A percentile compares a stretch with the other conserved stretches of the same genome.
These are phyloP conservation scores for Excoecaria agallocha DNA, from an alignment of 345 rosid genomes.

Conservation along the genomic window DNA sequence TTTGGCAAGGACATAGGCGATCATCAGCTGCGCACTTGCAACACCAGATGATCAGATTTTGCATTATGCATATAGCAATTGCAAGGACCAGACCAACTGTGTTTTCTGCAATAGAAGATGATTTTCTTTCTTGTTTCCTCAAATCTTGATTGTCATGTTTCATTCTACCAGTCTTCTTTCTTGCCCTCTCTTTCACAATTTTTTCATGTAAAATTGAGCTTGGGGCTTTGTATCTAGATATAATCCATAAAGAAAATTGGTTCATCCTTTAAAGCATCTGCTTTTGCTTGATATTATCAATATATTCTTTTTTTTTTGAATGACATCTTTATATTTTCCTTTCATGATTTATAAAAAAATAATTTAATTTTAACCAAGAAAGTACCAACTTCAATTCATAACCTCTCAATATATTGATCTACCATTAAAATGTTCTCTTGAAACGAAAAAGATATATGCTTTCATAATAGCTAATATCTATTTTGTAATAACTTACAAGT, in stretches of 20 bases:
- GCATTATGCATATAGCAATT: slow-evolving; percentile 21
- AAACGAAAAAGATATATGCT: too few relatives aligned
- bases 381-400: too few relatives aligned
- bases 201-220: slow-evolving; percentile 32
- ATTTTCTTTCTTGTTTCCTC: not conserved
- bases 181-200: not conserved
- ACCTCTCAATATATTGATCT: too few relatives aligned
- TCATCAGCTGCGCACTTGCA: not conserved
- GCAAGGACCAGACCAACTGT: slow-evolving; percentile 4
- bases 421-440: too few relatives aligned
- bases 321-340: not conserved
- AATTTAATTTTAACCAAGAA: too few relatives aligned
- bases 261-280: not conserved
- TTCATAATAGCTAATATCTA: too few relatives aligned
- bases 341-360: too few relatives aligned
- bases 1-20: slow-evolving; percentile 1
- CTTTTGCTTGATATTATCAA: not conserved
- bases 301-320: not conserved
- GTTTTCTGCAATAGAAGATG: slow-evolving; percentile 12
- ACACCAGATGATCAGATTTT: slow-evolving; percentile 8
- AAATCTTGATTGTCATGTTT: not conserved
- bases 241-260: slow-evolving; percentile 20
- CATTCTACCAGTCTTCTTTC: not conserved
- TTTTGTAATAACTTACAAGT: too few relatives aligned
- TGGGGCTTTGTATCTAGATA: slow-evolving; percentile 37